Base-by-base conservation (phyloP, 192 early-diverging fungal species). In the Blastocladiella britannica region DNA sequence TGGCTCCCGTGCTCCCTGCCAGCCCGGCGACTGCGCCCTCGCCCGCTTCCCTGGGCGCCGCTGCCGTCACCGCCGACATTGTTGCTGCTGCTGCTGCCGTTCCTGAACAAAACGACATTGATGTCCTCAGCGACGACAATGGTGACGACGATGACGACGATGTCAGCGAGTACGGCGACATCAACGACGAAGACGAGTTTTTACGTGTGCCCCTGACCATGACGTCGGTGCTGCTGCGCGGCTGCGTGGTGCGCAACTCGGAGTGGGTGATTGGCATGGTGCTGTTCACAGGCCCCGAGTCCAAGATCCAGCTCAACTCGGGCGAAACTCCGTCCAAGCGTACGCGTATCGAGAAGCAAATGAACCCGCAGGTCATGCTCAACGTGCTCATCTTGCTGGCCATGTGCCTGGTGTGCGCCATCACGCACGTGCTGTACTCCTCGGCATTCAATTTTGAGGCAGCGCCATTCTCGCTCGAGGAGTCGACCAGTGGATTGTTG, bases 291-390 rank as follows among this genome's bases (percentile, higher is more conserved):
- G 95, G 95, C 25, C 63, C 75, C 58, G 93, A 98, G 23, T 86
- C 91, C 23, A 95, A 96, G 67, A 89, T 98, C 53, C 88, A 93
- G 84, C 67, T 93, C 57, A 98, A 98, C 63, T 80, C 87, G 2
- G 90, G 92, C 23, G 77, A 77, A 51, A 94, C 92, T 0, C 92
- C 92, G 9, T 86, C 81, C 51, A 98, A 96, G 66, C 83, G 88
- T 28, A 87, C 84, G 67, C 74, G 81, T 51, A 88, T 95, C 58
- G 91, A 92, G 67, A 79, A 84, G 60, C 85, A 86, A 59, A 86
- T 93, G 60, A 98, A 94, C 71, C 84, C 86, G 53, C 86, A 88
- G 76, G 80, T 86, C 52, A 61, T 81, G 30, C 76, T 81, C 56
- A 89, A 92, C 71, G 86, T 96, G 54, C 67, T 77, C 28, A 65